Conservation (phyloP, 2,329 filamentous ascomycete genomes). For the Onygena corvina region DNA sequence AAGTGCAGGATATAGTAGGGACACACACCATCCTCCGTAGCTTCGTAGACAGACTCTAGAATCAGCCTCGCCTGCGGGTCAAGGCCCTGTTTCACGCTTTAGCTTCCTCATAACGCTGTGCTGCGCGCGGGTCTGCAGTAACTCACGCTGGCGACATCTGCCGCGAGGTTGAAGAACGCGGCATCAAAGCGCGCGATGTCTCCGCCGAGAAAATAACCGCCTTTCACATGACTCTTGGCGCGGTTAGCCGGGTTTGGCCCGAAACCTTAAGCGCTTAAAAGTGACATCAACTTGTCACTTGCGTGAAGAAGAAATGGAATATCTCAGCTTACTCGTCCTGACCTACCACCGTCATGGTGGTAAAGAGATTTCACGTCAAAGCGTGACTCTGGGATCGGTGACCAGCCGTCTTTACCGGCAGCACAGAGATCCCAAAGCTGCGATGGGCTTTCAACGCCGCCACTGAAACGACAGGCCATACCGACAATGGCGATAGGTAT, state of each 20-base stretch:
- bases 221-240: too few relatives aligned
- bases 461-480: constrained; percentile 15
- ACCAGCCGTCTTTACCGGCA: constrained; percentile 11
- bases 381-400: constrained; percentile 10
- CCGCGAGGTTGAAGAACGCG: constrained; percentile 22
- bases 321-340: too few relatives aligned
- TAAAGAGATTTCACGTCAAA: constrained; percentile 16
- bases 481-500: background rate
- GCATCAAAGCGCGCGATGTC: constrained; percentile 24
- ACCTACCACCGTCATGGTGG: too few relatives aligned
- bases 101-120: too few relatives aligned
- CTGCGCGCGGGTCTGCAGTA: too few relatives aligned
- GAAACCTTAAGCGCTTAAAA: too few relatives aligned
- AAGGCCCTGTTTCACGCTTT: constrained; percentile 33
- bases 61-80: constrained; percentile 72
- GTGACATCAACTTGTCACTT: too few relatives aligned
- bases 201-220: constrained; percentile 16
- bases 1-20: too few relatives aligned
- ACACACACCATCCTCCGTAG: constrained; percentile 72
- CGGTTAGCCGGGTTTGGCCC: too few relatives aligned
- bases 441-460: constrained; percentile 13
- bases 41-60: constrained; percentile 66
- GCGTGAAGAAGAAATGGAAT: too few relatives aligned
- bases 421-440: constrained; percentile 17
- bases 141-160: constrained; percentile 20